Percentiles rank a stretch among this genome's conserved stretches.
phyloP scores from a whole-genome alignment of 2,329 filamentous ascomycete species.

The Trichoderma hamatum region DNA sequence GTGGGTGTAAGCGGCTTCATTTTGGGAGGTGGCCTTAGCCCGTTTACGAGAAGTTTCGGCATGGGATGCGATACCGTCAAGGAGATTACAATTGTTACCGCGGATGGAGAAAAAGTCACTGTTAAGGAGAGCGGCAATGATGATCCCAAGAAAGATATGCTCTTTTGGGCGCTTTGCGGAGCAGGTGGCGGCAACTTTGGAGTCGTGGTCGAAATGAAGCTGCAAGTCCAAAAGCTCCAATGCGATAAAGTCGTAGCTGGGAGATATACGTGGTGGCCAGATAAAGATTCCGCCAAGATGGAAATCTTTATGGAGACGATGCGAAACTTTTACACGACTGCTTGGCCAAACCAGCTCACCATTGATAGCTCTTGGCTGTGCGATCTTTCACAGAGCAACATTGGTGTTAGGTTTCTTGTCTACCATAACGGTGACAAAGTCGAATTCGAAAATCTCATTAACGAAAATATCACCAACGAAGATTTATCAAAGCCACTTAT shows the following conservation, averaged over 20 bases:
- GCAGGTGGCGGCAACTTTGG: conserved; percentile 48
- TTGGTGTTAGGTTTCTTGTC: conserved; percentile 28
- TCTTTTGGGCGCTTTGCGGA: conserved; percentile 48
- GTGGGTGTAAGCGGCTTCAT: conserved; percentile 46
- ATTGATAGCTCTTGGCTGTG: conserved; percentile 35
- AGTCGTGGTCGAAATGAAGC: conserved; percentile 40
- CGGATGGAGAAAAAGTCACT: conserved; percentile 31
- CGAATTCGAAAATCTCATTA: conserved; percentile 20
- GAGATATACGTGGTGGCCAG: conserved; percentile 32
- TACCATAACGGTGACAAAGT: conserved; percentile 28
- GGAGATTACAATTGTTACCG: conserved; percentile 41
- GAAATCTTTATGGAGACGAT: conserved; percentile 30
- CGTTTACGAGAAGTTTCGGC: conserved; percentile 37
- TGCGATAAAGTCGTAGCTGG: conserved; percentile 32
- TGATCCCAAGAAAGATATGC: conserved; percentile 26
- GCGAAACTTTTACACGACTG: conserved; percentile 33
- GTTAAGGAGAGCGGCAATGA: conserved; percentile 30
- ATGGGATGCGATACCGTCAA: conserved; percentile 33
- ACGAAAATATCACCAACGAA: background rate
- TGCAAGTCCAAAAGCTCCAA: conserved; percentile 31
- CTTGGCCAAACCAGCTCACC: conserved; percentile 37
- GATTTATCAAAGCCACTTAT: conserved; percentile 32
- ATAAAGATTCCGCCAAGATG: background rate
- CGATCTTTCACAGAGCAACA: conserved; percentile 22
- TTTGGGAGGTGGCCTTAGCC: conserved; percentile 42